Evolutionary conservation across 1,139 yeast genomes (phyloP).

Genomic region (Geotrichum reessii): DNA sequence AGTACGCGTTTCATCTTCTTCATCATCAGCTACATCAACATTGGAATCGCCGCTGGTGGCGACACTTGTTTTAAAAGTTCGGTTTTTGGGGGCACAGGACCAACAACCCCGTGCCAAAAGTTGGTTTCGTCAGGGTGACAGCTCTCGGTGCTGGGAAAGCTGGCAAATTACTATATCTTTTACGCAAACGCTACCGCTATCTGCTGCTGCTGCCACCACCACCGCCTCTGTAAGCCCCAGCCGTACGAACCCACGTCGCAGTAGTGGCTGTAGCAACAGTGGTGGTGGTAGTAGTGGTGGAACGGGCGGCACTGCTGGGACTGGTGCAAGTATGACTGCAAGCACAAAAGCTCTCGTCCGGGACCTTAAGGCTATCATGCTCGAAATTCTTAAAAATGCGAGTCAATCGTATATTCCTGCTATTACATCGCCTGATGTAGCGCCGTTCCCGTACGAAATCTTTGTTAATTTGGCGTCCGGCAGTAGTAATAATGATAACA

Average conservation of each 20-base stretch:
- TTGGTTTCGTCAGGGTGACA: slow-evolving; percentile 1
- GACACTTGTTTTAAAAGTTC: slow-evolving; percentile 1
- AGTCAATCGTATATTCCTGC: slow-evolving; percentile 68
- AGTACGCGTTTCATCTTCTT: not conserved
- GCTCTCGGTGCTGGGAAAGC: not conserved
- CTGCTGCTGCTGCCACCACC: not conserved
- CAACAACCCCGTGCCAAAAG: not conserved
- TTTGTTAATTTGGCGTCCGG: slow-evolving; percentile 24
- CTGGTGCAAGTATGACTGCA: not conserved
- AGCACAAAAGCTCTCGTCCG: not conserved
- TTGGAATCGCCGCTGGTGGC: not conserved
- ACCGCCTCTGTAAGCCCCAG: not conserved
- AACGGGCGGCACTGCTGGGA: not conserved
- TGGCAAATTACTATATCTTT: not conserved
- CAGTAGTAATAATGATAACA: not conserved
- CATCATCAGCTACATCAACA: not conserved
- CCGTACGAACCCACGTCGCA: not conserved
- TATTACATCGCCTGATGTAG: slow-evolving; percentile 56
- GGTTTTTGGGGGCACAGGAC: not conserved
- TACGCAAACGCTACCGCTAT: not conserved
- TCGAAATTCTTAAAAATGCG: slow-evolving; percentile 46
- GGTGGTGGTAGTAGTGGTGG: not conserved
- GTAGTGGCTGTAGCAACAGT: not conserved
- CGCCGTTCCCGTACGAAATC: slow-evolving; percentile 61
- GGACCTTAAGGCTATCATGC: slow-evolving; percentile 33